Evolutionary conservation across 345 rosid genomes (phyloP).

Genomic region (Lepidium sativum): DNA sequence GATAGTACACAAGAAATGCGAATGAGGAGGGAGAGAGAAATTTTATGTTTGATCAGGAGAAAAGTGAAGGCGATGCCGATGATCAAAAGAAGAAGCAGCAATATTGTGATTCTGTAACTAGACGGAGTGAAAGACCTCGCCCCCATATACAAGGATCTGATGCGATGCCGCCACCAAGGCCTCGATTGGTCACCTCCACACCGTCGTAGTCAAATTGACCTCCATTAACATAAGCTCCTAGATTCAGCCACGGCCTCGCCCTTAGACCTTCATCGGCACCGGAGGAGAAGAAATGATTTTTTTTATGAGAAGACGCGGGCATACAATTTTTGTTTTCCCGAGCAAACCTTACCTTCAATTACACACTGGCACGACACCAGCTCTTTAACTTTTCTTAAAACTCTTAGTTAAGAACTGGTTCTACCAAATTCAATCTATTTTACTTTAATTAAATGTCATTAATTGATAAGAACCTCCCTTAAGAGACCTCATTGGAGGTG

Average conservation of each 20-base stretch:
- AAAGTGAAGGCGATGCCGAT: conserved; percentile 28
- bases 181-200: conserved; percentile 19
- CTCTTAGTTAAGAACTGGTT: too few relatives aligned
- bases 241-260: conserved; percentile 31
- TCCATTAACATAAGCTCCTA: conserved; percentile 19
- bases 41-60: conserved; percentile 36
- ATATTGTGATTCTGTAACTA: conserved; percentile 28
- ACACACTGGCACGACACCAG: too few relatives aligned
- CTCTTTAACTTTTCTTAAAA: too few relatives aligned
- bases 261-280: conserved; percentile 33
- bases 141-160: conserved; percentile 28
- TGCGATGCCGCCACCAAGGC: conserved; percentile 32
- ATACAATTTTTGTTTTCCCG: too few relatives aligned
- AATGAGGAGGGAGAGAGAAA: background rate
- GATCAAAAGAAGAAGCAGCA: conserved; percentile 29
- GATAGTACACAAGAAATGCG: background rate
- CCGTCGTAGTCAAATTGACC: conserved; percentile 12
- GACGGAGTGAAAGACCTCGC: conserved; percentile 22
- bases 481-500: too few relatives aligned
- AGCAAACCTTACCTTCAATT: too few relatives aligned
- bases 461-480: too few relatives aligned
- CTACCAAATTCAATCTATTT: too few relatives aligned
- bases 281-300: too few relatives aligned
- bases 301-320: too few relatives aligned
- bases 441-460: too few relatives aligned